phyloP scores from a whole-genome alignment of 305 asterid species.

The Fraxinus paxiana region DNA sequence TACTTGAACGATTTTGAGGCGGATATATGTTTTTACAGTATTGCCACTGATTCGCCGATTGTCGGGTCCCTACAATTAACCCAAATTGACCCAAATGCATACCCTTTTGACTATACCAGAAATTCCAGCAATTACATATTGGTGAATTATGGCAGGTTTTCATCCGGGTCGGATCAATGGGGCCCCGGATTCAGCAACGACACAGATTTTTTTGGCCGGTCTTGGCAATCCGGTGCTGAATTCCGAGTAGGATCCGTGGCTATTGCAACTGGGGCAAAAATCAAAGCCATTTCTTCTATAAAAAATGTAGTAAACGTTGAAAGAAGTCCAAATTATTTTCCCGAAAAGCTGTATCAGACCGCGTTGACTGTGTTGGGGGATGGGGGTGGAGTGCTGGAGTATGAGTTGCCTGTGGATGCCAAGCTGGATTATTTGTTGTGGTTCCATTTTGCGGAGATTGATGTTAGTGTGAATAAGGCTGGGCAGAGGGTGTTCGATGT shows the following conservation, averaged over 20 bases:
- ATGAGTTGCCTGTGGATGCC: slow-evolving; percentile 66
- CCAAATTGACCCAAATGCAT: slow-evolving; percentile 57
- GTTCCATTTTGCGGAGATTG: slow-evolving; percentile 93
- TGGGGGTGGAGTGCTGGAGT: slow-evolving; percentile 57
- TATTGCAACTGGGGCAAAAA: slow-evolving; percentile 27
- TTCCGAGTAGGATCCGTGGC: slow-evolving; percentile 30
- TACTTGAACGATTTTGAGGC: slow-evolving; percentile 44
- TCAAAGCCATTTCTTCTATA: slow-evolving; percentile 52
- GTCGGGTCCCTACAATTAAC: slow-evolving; percentile 64
- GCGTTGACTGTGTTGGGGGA: slow-evolving; percentile 51
- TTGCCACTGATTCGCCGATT: slow-evolving; percentile 88
- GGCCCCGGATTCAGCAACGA: slow-evolving; percentile 88
- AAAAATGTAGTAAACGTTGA: slow-evolving; percentile 51
- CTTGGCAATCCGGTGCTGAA: slow-evolving; percentile 68
- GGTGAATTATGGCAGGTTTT: slow-evolving; percentile 87
- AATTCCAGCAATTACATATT: slow-evolving; percentile 49
- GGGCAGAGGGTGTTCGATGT: slow-evolving; percentile 88
- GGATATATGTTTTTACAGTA: slow-evolving; percentile 84
- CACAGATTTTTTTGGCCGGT: slow-evolving; percentile 68
- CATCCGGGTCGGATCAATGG: slow-evolving; percentile 83
- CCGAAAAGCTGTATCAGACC: slow-evolving; percentile 63
- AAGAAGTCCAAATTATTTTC: slow-evolving; percentile 69
- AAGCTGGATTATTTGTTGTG: slow-evolving; percentile 77
- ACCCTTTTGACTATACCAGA: slow-evolving; percentile 27
- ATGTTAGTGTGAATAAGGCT: slow-evolving; percentile 53